phyloP scores from a whole-genome alignment of 1,139 yeast species.

The Entelexis sorbosivorans region DNA sequence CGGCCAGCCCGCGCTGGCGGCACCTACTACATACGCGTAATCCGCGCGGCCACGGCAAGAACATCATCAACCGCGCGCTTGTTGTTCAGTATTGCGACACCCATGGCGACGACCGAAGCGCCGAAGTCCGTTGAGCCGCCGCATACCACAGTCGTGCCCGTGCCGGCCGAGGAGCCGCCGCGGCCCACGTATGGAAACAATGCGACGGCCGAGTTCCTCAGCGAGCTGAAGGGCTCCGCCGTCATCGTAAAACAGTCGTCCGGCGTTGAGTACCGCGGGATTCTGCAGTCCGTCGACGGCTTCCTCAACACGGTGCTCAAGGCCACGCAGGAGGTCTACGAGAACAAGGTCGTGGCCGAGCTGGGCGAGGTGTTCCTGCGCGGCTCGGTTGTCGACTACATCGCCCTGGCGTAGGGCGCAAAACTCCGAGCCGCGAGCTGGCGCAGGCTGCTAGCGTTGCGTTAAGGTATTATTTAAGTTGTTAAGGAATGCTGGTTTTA shows the following conservation, averaged over 20 bases:
- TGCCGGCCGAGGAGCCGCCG: constrained; percentile 1
- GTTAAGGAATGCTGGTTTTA: neutral
- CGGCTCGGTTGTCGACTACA: constrained; percentile 66
- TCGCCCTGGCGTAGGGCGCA: constrained; percentile 32
- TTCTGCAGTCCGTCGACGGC: constrained; percentile 84
- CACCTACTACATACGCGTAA: no score
- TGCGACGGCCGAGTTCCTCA: constrained; percentile 63
- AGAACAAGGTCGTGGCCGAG: constrained; percentile 45
- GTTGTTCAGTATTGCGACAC: neutral
- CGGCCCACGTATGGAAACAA: constrained; percentile 21
- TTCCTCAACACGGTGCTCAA: constrained; percentile 90
- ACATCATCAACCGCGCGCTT: neutral
- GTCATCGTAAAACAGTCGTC: constrained; percentile 79
- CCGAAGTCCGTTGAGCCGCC: neutral
- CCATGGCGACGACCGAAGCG: constrained; percentile 5
- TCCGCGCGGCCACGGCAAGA: neutral
- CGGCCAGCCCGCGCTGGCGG: neutral
- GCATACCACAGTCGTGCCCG: neutral
- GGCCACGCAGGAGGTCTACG: constrained; percentile 56
- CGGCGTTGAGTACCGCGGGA: constrained; percentile 60
- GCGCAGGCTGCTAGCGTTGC: neutral
- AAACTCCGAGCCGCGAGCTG: neutral
- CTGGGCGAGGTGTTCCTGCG: constrained; percentile 88
- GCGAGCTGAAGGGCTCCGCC: constrained; percentile 64
- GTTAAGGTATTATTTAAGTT: neutral